These are phyloP conservation scores for Dactylellina sp. DNA, from an alignment of 2,329 filamentous ascomycete genomes.

Conservation along the genomic window DNA sequence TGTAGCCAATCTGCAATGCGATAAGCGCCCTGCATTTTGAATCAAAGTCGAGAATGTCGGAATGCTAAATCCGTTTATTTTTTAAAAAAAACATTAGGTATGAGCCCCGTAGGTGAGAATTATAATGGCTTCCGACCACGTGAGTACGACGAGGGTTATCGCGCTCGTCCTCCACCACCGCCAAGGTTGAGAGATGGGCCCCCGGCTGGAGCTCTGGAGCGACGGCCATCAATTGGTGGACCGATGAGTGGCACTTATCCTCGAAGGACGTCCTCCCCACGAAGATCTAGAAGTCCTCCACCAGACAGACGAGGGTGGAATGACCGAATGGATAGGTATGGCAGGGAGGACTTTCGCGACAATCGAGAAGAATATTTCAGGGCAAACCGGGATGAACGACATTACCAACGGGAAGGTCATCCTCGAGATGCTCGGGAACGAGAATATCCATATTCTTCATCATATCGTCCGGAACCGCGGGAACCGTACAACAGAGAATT, in stretches of 20 bases:
- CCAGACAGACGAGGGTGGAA: conserved; percentile 47
- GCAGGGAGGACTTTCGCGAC: conserved; percentile 43
- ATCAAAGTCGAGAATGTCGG: not conserved
- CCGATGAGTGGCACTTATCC: conserved; percentile 42
- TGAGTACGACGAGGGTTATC: conserved; percentile 44
- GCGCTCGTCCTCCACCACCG: conserved; percentile 25
- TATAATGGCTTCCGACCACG: conserved; percentile 47
- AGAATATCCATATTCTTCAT: conserved; percentile 48
- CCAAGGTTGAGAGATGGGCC: conserved; percentile 27
- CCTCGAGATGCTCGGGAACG: conserved; percentile 36
- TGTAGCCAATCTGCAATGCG: conserved; percentile 7
- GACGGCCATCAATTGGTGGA: conserved; percentile 45
- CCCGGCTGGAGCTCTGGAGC: conserved; percentile 22
- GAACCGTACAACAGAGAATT: conserved; percentile 48
- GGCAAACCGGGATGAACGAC: conserved; percentile 32
- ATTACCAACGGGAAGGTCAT: conserved; percentile 46
- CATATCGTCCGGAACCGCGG: conserved; percentile 46
- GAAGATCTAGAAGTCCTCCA: conserved; percentile 53
- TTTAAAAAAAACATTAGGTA: conserved; percentile 16
- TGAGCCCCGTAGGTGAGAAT: conserved; percentile 43
- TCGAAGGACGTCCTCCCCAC: conserved; percentile 35
- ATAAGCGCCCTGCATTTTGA: not conserved
- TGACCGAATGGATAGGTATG: conserved; percentile 43
- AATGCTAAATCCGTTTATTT: not conserved
- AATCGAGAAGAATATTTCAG: conserved; percentile 43